Base-by-base conservation (phyloP, 2,329 filamentous ascomycete species). In the Hyphodiscus sp. region DNA sequence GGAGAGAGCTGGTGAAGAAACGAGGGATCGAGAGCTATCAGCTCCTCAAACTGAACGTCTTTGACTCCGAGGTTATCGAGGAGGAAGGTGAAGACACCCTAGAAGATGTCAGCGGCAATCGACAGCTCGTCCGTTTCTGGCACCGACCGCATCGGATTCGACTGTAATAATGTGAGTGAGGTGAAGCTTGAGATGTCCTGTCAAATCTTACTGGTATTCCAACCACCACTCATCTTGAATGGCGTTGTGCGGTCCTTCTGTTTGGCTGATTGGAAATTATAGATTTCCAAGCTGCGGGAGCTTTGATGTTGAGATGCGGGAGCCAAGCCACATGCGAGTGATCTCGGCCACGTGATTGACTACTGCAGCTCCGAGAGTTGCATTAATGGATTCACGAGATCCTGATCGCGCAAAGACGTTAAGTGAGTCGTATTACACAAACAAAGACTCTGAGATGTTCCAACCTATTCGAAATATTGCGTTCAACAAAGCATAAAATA, bases 71-170 rank as follows among this genome's bases (percentile, higher is more conserved):
- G 86, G 65, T 83, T 85, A 67, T 96, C 91, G 68, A 99, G 87
- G 57, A 99, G 83, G 67, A 91, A 96, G 60, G 94, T 99, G 75
- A 99, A 99, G 68, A 99, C 91, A 67, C 94, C 94, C 91, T 68
- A 59, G 43, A 49, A 54, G 50, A 58, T 58, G 59, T 64, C 52
- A 65, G 59, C 53, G 52, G 49, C 19, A 47, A 29, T 38, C 49
- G 50, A 41, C 23, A 48, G 46, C 46, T 48, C 45, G 9, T 18
- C 23, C 46, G 26, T 38, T 19, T 43, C 18, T 18, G 45, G 55
- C 57, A 74, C 81, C 63, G 80, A 95, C 91, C 71, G 92, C 92
- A 76, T 97, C 92, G 59, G 89, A 95, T 73, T 97, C 92, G 68
- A 97, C 82, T 85, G 53, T 41, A 11, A 20, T 15, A 33, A 16